Percentiles rank a stretch among this genome's conserved stretches.
These are phyloP conservation scores for Mortierella sp. DNA, from an alignment of 371 early-diverging fungal genomes.

Conservation along the genomic window DNA sequence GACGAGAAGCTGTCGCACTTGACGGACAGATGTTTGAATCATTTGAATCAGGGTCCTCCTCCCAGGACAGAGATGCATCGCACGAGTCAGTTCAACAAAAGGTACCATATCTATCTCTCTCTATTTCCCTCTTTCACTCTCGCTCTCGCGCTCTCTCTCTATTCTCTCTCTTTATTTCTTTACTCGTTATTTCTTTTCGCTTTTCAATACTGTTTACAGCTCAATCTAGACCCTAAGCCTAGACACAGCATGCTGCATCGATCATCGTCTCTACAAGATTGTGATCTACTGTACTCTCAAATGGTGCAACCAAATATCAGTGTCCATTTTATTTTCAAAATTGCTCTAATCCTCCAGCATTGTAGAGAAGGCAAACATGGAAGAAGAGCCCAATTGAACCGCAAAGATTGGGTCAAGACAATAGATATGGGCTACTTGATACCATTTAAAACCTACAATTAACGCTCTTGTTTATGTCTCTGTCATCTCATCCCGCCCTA, in stretches of 20 bases:
- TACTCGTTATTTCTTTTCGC: too few species aligned
- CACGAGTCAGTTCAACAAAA: too few species aligned
- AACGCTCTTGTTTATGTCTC: slow-evolving; percentile 7
- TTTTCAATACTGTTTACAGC: too few species aligned
- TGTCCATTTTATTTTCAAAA: background rate
- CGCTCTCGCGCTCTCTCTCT: too few species aligned
- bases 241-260: slow-evolving; percentile 1
- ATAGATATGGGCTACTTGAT: slow-evolving; percentile 9
- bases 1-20: slow-evolving; percentile 48
- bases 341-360: background rate
- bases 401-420: slow-evolving; percentile 17
- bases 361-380: background rate
- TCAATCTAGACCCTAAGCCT: too few species aligned
- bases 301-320: too few species aligned
- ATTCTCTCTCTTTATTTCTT: too few species aligned
- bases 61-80: slow-evolving; percentile 10
- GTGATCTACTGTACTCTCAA: background rate
- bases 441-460: slow-evolving; percentile 15
- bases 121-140: background rate
- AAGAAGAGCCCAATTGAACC: slow-evolving; percentile 36
- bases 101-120: background rate
- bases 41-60: slow-evolving; percentile 29
- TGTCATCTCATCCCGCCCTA: background rate
- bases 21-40: slow-evolving; percentile 57
- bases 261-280: background rate